Evolutionary conservation across 257 asterid genomes (phyloP), one percentile per base, ranked within the genome.

Genomic region (Perilla frutescens): DNA sequence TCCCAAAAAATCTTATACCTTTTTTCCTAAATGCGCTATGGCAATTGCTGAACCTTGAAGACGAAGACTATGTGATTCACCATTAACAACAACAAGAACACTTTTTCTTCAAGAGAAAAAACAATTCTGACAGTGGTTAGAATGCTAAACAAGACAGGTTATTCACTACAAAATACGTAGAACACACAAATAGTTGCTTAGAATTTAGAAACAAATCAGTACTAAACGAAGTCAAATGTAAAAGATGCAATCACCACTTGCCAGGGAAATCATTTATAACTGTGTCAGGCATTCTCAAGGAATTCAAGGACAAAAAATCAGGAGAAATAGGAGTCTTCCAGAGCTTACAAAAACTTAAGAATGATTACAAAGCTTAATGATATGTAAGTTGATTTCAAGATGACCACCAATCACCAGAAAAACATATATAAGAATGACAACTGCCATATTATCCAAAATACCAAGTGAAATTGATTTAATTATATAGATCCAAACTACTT

Each of bases 401-500:
- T 68, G 55, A 56, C 41, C 32, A 76, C 66, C 75, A 55, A 65
- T 54, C 73, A 81, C 75, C 66, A 76, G 10, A 76, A 47, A 12
- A 31, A 8, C 60, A 75, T 26, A 77, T 53, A 79, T 6, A 60
- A 48, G 70, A 62, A 62, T 63, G 26, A 20, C 26, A 44, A 41
- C 68, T 64, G 63, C 36, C 74, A 75, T 26, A 76, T 65, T 50
- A 69, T 78, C 82, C 68, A 58, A 57, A 47, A 58, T 15, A 53
- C 70, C 78, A 66, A 68, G 76, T 44, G 66, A 53, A 65, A 71
- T 47, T 45, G 26, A 62, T 77, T 67, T 64, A 54, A 67, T 79
- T 58, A 77, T 26, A 77, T 62, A 47, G 74, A 78, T 62, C 84
- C 80, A 76, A 77, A 50, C 72, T 71, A 79, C 78, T 76, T 77